Conservation (phyloP, 345 rosid genomes). For the Lenwebbia sp. region DNA sequence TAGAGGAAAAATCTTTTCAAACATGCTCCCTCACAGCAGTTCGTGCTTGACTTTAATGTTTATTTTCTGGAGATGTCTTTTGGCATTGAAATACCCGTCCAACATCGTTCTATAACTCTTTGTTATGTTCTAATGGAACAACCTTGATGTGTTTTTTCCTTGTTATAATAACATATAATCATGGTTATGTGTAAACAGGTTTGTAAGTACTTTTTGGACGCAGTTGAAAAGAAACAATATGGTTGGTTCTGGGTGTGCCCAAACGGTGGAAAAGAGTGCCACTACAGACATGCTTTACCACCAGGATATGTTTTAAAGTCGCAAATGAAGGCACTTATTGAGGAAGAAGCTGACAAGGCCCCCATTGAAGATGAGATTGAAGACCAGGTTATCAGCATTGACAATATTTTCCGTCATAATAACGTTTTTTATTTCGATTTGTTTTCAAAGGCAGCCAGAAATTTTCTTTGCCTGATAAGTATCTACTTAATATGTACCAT, state of each 20-base stretch:
- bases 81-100: neutral
- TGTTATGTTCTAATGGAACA: neutral
- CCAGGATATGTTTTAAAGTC: constrained; percentile 88
- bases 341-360: constrained; percentile 69
- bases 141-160: neutral
- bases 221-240: constrained; percentile 93
- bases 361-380: constrained; percentile 91
- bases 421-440: neutral
- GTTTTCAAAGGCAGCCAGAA: neutral
- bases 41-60: neutral
- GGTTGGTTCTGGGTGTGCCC: constrained; percentile 99
- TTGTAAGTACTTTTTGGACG: constrained; percentile 91
- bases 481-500: neutral
- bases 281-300: constrained; percentile 96
- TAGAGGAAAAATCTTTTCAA: neutral
- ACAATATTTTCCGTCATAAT: neutral
- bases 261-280: constrained; percentile 78
- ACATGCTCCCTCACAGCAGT: neutral
- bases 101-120: neutral
- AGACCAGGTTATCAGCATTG: constrained; percentile 44
- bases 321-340: constrained; percentile 95
- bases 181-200: constrained; percentile 28
- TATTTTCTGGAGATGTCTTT: neutral
- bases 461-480: neutral
- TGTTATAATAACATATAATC: neutral